Evolutionary conservation across 441 rosid genomes (phyloP).

Genomic region (Brassica hybrid): DNA sequence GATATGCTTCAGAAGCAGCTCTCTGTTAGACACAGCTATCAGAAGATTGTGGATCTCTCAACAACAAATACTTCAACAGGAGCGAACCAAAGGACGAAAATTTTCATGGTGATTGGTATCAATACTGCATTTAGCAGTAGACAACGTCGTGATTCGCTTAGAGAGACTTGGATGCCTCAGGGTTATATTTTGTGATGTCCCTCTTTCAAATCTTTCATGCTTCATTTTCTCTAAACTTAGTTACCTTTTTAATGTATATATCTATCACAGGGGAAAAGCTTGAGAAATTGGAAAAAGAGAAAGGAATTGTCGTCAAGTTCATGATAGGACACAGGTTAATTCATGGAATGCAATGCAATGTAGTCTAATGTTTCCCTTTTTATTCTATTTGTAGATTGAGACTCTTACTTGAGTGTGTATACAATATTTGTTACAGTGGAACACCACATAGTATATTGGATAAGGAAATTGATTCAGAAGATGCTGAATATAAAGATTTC

Average conservation of each 20-base stretch:
- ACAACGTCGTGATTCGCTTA: slow-evolving; percentile 87
- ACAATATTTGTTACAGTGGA: slow-evolving; percentile 58
- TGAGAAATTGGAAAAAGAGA: slow-evolving; percentile 77
- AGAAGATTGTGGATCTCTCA: slow-evolving; percentile 48
- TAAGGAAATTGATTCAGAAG: slow-evolving; percentile 93
- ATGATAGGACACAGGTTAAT: slow-evolving; percentile 95
- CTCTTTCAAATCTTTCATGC: slow-evolving; percentile 23
- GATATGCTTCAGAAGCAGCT: slow-evolving; percentile 80
- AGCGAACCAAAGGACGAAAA: slow-evolving; percentile 55
- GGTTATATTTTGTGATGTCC: slow-evolving; percentile 49
- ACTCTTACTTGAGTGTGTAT: slow-evolving; percentile 17
- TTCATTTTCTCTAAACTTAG: slow-evolving; percentile 11
- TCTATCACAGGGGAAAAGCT: slow-evolving; percentile 70
- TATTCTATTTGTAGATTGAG: not conserved
- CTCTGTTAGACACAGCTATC: slow-evolving; percentile 57
- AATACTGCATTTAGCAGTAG: slow-evolving; percentile 97
- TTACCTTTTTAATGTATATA: not conserved
- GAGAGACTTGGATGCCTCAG: slow-evolving; percentile 99
- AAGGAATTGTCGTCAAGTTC: slow-evolving; percentile 84
- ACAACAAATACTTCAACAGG: slow-evolving; percentile 39
- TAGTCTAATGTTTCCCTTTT: not conserved
- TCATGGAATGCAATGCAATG: not conserved
- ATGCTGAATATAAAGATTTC: slow-evolving; percentile 92
- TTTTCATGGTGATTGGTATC: slow-evolving; percentile 85
- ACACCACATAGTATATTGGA: slow-evolving; percentile 81